Conservation (phyloP, 108 stramenopile species). For the Pseudonitzschia multistriata region DNA sequence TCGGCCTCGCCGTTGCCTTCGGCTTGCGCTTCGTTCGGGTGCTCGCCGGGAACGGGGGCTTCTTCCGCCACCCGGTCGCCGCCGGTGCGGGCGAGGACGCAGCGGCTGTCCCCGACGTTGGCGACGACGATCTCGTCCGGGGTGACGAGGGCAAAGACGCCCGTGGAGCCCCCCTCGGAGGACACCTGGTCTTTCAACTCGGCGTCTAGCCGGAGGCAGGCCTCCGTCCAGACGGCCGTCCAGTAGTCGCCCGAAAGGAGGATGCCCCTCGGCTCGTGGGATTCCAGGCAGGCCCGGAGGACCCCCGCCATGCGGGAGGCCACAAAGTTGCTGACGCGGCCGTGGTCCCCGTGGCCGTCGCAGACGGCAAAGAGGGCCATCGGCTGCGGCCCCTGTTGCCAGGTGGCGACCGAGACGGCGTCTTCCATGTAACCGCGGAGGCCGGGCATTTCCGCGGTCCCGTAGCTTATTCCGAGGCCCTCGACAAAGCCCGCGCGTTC, state of each 20-base stretch:
- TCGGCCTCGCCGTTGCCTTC: background rate
- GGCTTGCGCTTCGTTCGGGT: background rate
- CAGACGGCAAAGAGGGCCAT: conserved; percentile 77
- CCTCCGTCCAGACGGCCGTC: conserved; percentile 18
- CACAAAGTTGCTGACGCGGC: conserved; percentile 53
- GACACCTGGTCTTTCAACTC: conserved; percentile 35
- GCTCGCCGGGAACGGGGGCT: background rate
- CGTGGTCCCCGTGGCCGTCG: conserved; percentile 90
- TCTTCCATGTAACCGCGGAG: conserved; percentile 88
- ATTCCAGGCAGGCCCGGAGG: conserved; percentile 20
- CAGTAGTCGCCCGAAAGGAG: conserved; percentile 25
- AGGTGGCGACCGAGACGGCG: conserved; percentile 50
- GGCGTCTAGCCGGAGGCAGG: conserved; percentile 54
- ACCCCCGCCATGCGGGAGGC: conserved; percentile 40
- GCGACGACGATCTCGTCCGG: conserved; percentile 65
- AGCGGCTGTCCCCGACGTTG: conserved; percentile 89
- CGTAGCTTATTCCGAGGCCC: conserved; percentile 43
- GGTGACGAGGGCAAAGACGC: conserved; percentile 69
- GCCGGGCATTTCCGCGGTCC: conserved; percentile 81
- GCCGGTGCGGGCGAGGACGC: conserved; percentile 65
- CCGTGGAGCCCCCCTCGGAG: conserved; percentile 72
- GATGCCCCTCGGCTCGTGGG: background rate
- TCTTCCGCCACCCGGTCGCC: too few relatives aligned
- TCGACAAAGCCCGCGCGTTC: conserved; percentile 22
- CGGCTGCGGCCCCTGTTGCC: conserved; percentile 9